phyloP scores from a whole-genome alignment of 108 stramenopile genomes.

The Tribonema minus region DNA sequence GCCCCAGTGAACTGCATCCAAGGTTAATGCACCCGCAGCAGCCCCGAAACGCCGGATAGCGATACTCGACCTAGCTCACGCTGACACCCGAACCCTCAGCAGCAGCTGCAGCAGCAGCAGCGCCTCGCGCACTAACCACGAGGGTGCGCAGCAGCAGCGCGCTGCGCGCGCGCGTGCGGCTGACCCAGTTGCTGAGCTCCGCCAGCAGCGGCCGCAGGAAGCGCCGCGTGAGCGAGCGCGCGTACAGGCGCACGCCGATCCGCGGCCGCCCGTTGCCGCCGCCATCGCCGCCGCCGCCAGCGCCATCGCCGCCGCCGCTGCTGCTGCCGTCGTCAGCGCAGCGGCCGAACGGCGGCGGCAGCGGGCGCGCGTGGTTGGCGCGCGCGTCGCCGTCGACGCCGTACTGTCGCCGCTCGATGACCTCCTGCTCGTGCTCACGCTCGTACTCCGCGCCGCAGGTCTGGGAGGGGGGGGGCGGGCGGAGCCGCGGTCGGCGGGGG shows the following conservation, averaged over 20 bases:
- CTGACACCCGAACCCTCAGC: too few species aligned
- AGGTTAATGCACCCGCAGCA: too few species aligned
- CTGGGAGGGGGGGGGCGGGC: too few species aligned
- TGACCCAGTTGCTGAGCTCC: conserved; percentile 60
- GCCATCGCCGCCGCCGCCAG: too few species aligned
- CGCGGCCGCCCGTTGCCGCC: conserved; percentile 60
- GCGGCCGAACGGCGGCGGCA: conserved; percentile 68
- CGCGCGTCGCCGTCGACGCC: conserved; percentile 69
- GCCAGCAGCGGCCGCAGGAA: conserved; percentile 64
- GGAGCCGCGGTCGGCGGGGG: too few species aligned
- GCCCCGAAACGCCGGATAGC: too few species aligned
- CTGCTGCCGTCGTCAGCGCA: too few species aligned
- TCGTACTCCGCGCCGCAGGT: conserved; percentile 67
- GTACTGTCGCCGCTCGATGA: conserved; percentile 66
- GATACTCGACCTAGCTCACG: too few species aligned
- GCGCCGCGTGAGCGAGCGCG: conserved; percentile 62
- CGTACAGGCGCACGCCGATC: conserved; percentile 67
- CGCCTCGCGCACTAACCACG: conserved; percentile 1
- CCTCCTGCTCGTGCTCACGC: conserved; percentile 64
- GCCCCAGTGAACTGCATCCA: too few species aligned
- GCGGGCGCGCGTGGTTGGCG: conserved; percentile 52
- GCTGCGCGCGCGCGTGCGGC: conserved; percentile 23
- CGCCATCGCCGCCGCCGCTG: background rate
- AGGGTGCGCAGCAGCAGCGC: conserved; percentile 30
- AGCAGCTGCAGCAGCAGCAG: too few species aligned